phyloP scores from a whole-genome alignment of 768 basidiomycete species.

The Hericium rajendrae region DNA sequence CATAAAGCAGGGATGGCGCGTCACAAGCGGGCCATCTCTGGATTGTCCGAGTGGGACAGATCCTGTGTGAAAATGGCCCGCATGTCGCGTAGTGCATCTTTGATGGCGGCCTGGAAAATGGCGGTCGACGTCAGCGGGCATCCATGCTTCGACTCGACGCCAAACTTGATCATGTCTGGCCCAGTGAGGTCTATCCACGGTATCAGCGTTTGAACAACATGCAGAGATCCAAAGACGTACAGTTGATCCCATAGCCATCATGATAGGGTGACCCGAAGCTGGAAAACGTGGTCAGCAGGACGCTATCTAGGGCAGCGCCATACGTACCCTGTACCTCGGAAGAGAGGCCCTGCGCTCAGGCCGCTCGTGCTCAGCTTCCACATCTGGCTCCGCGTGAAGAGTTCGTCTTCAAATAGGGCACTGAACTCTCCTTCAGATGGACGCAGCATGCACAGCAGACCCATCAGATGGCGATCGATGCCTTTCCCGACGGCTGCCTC shows the following conservation, averaged over 20 bases:
- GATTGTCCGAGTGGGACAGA: slow-evolving; percentile 2
- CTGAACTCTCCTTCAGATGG: slow-evolving; percentile 44
- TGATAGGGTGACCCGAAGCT: slow-evolving; percentile 74
- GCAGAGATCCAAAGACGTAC: slow-evolving; percentile 34
- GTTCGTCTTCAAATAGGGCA: slow-evolving; percentile 64
- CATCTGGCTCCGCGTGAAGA: slow-evolving; percentile 63
- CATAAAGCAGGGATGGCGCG: not conserved
- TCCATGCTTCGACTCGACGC: slow-evolving; percentile 83
- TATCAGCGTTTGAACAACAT: slow-evolving; percentile 13
- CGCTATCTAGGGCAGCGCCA: not conserved
- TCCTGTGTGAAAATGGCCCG: slow-evolving; percentile 20
- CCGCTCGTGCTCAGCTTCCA: slow-evolving; percentile 92
- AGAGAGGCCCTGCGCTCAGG: slow-evolving; percentile 74
- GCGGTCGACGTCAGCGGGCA: slow-evolving; percentile 61
- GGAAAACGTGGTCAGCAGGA: not conserved
- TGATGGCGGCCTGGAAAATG: slow-evolving; percentile 51
- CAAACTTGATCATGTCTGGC: slow-evolving; percentile 75
- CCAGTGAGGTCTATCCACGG: slow-evolving; percentile 62
- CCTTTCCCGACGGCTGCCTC: slow-evolving; percentile 76
- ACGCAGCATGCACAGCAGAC: slow-evolving; percentile 57
- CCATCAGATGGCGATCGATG: slow-evolving; percentile 87
- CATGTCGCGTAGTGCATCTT: slow-evolving; percentile 63
- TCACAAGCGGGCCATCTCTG: slow-evolving; percentile 5
- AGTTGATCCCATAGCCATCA: slow-evolving; percentile 92
- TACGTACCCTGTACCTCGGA: slow-evolving; percentile 77